Base-by-base conservation (phyloP, 176 grass and related monocot species). In the Triticum timopheevii region DNA sequence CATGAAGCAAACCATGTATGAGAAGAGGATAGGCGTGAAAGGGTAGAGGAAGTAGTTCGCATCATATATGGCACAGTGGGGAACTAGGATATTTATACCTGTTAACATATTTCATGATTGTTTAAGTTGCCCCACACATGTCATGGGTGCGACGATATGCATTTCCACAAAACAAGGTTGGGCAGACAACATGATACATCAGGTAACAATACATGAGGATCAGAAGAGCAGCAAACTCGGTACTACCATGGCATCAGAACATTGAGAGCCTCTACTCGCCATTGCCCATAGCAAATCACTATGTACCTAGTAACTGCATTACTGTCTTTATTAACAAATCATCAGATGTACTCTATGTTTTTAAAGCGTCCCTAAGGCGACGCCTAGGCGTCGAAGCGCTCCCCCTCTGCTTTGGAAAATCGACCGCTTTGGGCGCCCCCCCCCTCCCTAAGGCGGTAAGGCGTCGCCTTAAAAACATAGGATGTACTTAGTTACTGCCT, bases 31-130 rank as follows among this genome's bases (percentile, higher is more conserved):
- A 62, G 52, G n/a, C 2, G 36, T 63, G 52, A 54, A 44, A 8
- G 36, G 64, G 34, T 62, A 83, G 69, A 61, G 31, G 45, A 15
- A 16, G 33, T 20, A 49, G 23, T 78, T 83, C 10, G 2, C 50
- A 61, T n/a, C 24, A 7, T 77, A 20, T 88, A 42, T 64, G 28
- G 61, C 47, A 54, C 2, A 59, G 15, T 52, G 61, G 76, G 13
- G 30, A 73, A 7, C 10, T 63, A 6, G 13, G 54, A 35, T 72
- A 78, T 23, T 79, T 82, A 63, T 25, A 19, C 22, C 47, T 82
- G 45, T 58, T 35, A 22, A 82, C 65, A 82, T 70, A 63, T 58
- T 79, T 63, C 45, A 50, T 54, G 45, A 54, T 52, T 45, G n/a
- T 27, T 11, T 25, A 73, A 73, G 39, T 73, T 73, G 39, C 69